Conservation (phyloP, 148 eudicot genomes). For the Spergularia bocconei region DNA sequence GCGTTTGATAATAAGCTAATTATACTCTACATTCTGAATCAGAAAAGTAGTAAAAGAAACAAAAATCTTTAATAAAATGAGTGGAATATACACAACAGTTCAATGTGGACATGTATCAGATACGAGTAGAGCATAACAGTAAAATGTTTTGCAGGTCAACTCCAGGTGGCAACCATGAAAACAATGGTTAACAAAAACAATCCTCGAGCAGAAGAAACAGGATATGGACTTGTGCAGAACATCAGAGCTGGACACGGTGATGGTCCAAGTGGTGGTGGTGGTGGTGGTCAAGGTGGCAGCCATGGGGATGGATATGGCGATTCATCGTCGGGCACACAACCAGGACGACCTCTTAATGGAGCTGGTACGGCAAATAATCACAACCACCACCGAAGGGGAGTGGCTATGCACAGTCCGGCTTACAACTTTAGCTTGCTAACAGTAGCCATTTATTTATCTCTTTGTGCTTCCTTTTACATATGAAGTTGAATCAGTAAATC, state of each 20-base stretch:
- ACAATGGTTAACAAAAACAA: background rate
- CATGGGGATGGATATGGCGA: conserved; percentile 17
- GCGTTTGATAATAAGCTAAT: background rate
- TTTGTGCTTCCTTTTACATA: background rate
- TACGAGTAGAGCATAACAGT: background rate
- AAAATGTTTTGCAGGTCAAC: conserved; percentile 11
- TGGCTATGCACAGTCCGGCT: background rate
- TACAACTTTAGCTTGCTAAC: conserved; percentile 13
- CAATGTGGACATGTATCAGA: conserved; percentile 11
- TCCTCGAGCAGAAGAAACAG: conserved; percentile 7
- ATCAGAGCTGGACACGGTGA: conserved; percentile 17
- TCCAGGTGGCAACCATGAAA: background rate
- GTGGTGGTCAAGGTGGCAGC: conserved; percentile 15
- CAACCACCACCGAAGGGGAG: conserved; percentile 21
- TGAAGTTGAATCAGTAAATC: conserved; percentile 5
- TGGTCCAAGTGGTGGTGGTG: conserved; percentile 12
- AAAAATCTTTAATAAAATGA: background rate
- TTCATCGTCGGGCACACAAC: conserved; percentile 7
- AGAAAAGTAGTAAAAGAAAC: background rate
- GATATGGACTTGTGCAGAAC: conserved; percentile 8
- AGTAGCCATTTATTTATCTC: conserved; percentile 14
- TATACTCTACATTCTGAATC: background rate
- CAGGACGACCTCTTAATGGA: conserved; percentile 26
- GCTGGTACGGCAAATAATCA: conserved; percentile 23
- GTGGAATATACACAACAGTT: background rate